Base-by-base conservation (phyloP, 352 stramenopile species). In the Pythium diclinum region DNA sequence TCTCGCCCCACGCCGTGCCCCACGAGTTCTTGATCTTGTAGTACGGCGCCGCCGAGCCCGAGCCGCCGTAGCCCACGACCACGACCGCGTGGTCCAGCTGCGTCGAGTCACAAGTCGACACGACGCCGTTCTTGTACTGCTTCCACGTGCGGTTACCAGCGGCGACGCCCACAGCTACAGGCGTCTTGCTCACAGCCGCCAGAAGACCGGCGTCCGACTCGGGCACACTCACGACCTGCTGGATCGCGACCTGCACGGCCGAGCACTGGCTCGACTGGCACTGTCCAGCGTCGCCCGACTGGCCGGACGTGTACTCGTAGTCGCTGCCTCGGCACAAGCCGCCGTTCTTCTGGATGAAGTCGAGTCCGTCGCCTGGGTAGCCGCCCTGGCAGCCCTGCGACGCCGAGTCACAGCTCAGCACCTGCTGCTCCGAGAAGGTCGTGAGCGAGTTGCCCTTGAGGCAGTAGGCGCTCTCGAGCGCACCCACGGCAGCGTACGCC, bases 21-120 rank as follows among this genome's bases (percentile, higher is more conserved):
- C 97, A 99, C 59, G 96, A 98, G 77, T 99, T 99, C 69, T 97
- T 98, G 49, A 99, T 93, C 75, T 98, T 98, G 88, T 96, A 99
- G 71, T 72, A 87, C 21, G 68, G 70, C 47, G 72, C 57, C n/a
- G 65, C 57, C 53, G 61, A 61, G 55, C 46, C 65, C 8, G 71
- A 71, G 40, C 70, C 77, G 42, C 86, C 88, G 72, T 98, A 99
- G n/a, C 97, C 97, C 16, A 99, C 95, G 6, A 93, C 92, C 63
- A 99, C 81, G 30, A 99, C 96, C 28, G 97, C 98, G 73, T 99
- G 97, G 72, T 99, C 97, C 59, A 99, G 89, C 33, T 96, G 75
- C n/a, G 85, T 74, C 56, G 89, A 95, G 59, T 75, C 85, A 57
- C 78, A 91, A 10, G 68, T 78, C 25, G 74, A 76, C 57, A 98